Conservation (phyloP, 1,139 yeast species). For the Hansenula lynferdii region DNA sequence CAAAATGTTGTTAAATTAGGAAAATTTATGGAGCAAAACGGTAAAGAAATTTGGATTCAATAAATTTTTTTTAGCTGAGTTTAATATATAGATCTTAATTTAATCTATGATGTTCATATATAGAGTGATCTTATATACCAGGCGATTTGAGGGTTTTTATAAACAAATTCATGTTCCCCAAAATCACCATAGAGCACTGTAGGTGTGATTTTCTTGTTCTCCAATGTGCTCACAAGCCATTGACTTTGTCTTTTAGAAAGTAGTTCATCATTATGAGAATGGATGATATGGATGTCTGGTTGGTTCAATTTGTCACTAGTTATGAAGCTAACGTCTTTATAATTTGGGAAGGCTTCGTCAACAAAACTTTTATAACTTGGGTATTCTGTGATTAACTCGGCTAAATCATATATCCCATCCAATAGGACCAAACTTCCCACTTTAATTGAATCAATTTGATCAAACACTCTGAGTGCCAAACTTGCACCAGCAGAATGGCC, state of each 20-base stretch:
- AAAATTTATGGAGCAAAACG: slow-evolving; percentile 49
- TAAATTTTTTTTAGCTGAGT: too few relatives aligned
- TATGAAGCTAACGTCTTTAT: slow-evolving; percentile 9
- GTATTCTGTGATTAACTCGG: slow-evolving; percentile 35
- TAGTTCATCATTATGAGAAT: slow-evolving; percentile 28
- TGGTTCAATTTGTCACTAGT: background rate
- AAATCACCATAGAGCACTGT: slow-evolving; percentile 14
- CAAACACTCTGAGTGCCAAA: slow-evolving; percentile 50
- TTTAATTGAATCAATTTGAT: slow-evolving; percentile 1
- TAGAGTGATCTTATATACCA: slow-evolving; percentile 16
- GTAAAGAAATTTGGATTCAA: slow-evolving; percentile 57
- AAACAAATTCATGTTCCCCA: slow-evolving; percentile 29
- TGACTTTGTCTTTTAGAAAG: slow-evolving; percentile 23
- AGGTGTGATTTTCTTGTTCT: slow-evolving; percentile 12
- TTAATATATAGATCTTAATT: too few relatives aligned
- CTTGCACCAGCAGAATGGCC: slow-evolving; percentile 91
- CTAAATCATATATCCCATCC: slow-evolving; percentile 45
- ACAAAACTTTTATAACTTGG: slow-evolving; percentile 39
- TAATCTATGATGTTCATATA: too few relatives aligned
- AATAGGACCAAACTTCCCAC: slow-evolving; percentile 26
- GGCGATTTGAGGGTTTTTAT: slow-evolving; percentile 18
- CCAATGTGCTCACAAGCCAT: slow-evolving; percentile 16
- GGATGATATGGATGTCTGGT: slow-evolving; percentile 19
- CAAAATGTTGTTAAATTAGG: slow-evolving; percentile 64
- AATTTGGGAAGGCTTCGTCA: slow-evolving; percentile 32